A percentile compares a stretch with the other conserved stretches of the same genome.
Conservation (phyloP, 2,329 filamentous ascomycete species). For the Chaetomium sp. region DNA sequence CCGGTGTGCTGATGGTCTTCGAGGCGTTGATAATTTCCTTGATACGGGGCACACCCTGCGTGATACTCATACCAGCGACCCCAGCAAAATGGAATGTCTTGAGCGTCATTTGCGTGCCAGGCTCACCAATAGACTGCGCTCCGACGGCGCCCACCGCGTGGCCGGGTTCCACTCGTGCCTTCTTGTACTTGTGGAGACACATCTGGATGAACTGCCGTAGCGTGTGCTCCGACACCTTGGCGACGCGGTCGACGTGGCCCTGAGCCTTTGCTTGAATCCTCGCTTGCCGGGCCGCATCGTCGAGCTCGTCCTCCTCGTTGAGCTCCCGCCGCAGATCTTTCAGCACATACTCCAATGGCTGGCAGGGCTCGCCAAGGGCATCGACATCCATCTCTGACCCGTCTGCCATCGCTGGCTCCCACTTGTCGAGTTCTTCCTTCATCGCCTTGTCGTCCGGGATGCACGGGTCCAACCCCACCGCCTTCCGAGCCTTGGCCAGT, state of each 20-base stretch:
- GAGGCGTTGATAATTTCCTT: constrained; percentile 99
- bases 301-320: constrained; percentile 21
- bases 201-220: constrained; percentile 75
- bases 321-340: constrained; percentile 22
- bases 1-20: constrained; percentile 87
- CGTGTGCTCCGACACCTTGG: constrained; percentile 78
- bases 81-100: constrained; percentile 99
- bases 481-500: constrained; percentile 56
- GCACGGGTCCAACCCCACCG: constrained; percentile 52
- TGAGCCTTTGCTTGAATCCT: constrained; percentile 20
- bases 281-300: constrained; percentile 40
- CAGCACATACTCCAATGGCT: constrained; percentile 21
- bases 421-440: constrained; percentile 33
- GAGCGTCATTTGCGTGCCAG: constrained; percentile 97
- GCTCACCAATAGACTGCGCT: constrained; percentile 96
- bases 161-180: constrained; percentile 88
- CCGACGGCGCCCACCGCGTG: constrained; percentile 96
- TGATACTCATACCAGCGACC: constrained; percentile 99
- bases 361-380: constrained; percentile 8
- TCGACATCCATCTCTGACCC: constrained; percentile 31
- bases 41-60: constrained; percentile 98
- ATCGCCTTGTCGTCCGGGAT: constrained; percentile 35
- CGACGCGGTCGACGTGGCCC: constrained; percentile 66
- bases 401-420: constrained; percentile 21
- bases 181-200: constrained; percentile 87